A percentile compares a stretch with the other conserved stretches of the same genome.
These are phyloP conservation scores for Nitzschia sp. DNA, from an alignment of 108 stramenopile species.

Conservation along the genomic window DNA sequence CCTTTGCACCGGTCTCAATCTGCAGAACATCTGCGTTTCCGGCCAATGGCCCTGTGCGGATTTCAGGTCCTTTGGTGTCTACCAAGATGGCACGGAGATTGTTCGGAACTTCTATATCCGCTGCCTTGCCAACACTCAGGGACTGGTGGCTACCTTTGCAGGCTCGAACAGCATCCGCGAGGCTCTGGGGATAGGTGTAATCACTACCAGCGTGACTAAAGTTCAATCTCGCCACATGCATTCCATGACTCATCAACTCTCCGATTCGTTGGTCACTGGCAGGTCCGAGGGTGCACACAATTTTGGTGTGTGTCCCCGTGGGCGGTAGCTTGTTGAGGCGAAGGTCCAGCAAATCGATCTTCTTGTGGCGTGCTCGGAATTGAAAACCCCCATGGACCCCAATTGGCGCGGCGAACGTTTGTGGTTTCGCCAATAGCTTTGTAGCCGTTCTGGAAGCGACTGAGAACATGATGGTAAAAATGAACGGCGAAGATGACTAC, in stretches of 20 bases:
- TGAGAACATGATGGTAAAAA: background rate
- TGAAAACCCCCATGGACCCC: background rate
- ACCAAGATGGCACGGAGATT: conserved; percentile 76
- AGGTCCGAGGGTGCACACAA: conserved; percentile 95
- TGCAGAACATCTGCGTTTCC: conserved; percentile 58
- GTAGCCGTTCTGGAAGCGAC: background rate
- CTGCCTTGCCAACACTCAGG: conserved; percentile 32
- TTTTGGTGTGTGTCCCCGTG: conserved; percentile 72
- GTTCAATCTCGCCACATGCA: conserved; percentile 93
- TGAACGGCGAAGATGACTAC: too few relatives aligned
- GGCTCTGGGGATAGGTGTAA: conserved; percentile 58
- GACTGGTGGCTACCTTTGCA: conserved; percentile 50
- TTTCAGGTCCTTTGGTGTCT: conserved; percentile 93
- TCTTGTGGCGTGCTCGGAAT: background rate
- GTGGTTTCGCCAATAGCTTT: background rate
- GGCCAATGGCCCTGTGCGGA: conserved; percentile 82
- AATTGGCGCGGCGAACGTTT: background rate
- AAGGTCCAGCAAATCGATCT: conserved; percentile 10
- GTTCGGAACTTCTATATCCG: conserved; percentile 35
- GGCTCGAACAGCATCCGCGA: conserved; percentile 47
- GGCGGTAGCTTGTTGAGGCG: conserved; percentile 30
- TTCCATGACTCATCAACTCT: conserved; percentile 65
- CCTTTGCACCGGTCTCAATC: conserved; percentile 50
- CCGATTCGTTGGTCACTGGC: conserved; percentile 66
- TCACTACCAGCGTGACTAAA: conserved; percentile 79